Percentiles rank a stretch among this genome's conserved stretches.
phyloP scores from a whole-genome alignment of 768 basidiomycete genomes.

The Trametes cinnabarina region DNA sequence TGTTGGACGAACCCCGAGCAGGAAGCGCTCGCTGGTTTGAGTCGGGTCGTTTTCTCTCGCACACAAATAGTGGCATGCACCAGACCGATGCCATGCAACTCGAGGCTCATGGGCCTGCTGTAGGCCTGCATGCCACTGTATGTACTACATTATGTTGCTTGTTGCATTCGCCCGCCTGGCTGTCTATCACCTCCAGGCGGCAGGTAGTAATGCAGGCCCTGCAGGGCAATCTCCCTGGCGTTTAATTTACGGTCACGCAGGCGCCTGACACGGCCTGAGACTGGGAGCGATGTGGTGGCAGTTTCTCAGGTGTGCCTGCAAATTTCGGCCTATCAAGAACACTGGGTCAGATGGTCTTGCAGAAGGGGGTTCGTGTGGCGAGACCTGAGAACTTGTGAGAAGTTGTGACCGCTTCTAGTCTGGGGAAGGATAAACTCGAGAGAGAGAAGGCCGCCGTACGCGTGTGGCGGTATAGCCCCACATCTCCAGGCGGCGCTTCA shows the following conservation, averaged over 20 bases:
- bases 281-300: background rate
- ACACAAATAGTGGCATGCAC: background rate
- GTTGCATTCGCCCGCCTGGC: too few relatives aligned
- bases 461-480: background rate
- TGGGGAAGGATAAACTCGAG: constrained; percentile 1
- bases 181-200: too few relatives aligned
- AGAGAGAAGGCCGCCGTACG: constrained; percentile 2
- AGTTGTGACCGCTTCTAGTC: constrained; percentile 7
- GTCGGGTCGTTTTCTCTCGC: background rate
- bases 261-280: too few relatives aligned
- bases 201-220: too few relatives aligned
- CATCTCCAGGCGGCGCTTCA: background rate
- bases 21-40: background rate
- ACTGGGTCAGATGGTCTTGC: constrained; percentile 8
- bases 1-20: background rate
- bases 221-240: background rate
- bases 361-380: constrained; percentile 10
- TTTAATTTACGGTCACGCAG: background rate
- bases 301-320: constrained; percentile 1
- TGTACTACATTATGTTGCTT: too few relatives aligned
- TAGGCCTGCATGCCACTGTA: too few relatives aligned
- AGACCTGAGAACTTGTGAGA: constrained; percentile 8
- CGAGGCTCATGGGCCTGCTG: background rate
- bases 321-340: constrained; percentile 12
- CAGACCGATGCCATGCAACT: background rate